Evolutionary conservation across 805 yeast species (phyloP), one percentile per base, ranked within the genome.

Genomic region (Brettanomyces custersianus): DNA sequence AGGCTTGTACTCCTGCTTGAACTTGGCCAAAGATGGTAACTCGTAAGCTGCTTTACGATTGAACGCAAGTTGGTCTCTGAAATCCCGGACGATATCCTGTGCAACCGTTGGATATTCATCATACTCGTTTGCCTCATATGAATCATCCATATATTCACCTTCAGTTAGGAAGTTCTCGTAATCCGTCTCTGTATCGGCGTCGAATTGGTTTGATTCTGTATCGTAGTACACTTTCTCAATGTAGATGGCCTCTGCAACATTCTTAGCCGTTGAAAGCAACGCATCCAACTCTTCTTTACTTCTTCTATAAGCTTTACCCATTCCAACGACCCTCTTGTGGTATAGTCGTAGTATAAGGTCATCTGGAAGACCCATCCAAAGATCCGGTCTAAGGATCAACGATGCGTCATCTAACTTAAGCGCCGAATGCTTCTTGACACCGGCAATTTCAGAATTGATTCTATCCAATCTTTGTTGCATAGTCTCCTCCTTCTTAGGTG

Each of bases 21-120:
- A 82, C 56, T 85, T 77, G 29, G 79, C 77, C 44, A 92, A 67
- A 38, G 76, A 70, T 5, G 98, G 98, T 67, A 90, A 70, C 55
- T 90, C 97, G 60, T 80, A 90, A 0, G 96, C 96, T 9, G 94
- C 85, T 30, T 85, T 67, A 48, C 96, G 72, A 51, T 79, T 79
- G 49, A 79, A 76, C 44, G 81, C 74, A 46, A 94, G 77, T 47
- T 74, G 77, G 44, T 74, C 80, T 52, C 96, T 72, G 49, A 77
- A 83, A 44, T 75, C 80, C 38, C 74, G 73, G 23, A 80, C 70
- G 41, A 72, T 70, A 48, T 80, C 78, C 47, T 80, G 94, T 17
- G 92, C 94, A 11, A 63, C 62, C 4, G 79, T 65, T 19, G 86
- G 80, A 43, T 76, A 64, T 49, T 80, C 87, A 51, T 78, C 85